Evolutionary conservation across 116 monocot species (phyloP), one percentile per base, ranked within the genome.

Genomic region (Posidonia oceanica): DNA sequence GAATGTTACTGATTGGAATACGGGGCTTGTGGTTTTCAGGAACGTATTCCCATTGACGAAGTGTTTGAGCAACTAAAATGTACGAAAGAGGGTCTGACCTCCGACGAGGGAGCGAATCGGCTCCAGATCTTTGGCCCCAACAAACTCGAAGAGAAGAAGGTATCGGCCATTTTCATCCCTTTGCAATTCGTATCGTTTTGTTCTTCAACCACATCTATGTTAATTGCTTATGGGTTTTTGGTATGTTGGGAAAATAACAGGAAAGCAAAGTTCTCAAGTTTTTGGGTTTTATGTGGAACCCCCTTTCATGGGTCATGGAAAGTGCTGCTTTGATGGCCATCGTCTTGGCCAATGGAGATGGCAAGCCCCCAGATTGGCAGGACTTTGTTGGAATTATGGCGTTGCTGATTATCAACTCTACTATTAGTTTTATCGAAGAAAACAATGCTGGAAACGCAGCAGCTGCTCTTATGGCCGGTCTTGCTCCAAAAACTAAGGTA

Each of bases 91-190:
- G 95, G 91, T 81, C 84, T 95, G 39, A 39, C 82, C 15, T 61
- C 82, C n/a, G 83, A 81, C 38, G 91, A 91, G 67, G 95, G 87
- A 41, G 68, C 59, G 62, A 71, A 70, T 64, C 75, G 95, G 69
- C 79, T 95, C 73, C 60, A 76, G 21, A 84, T 91, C 69, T 95
- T 91, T 51, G 95, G 95, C 14, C 86, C 82, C 70, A 95, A 95
- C 88, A 95, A 83, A 81, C 86, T 95, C 77, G 91, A 95, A 78
- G 95, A 95, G 80, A 95, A 91, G 71, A 91, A 86, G 81, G 91
- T 91, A 66, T 7, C 14, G 21, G 4, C 60, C 18, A 40, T 13
- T 20, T 4, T 36, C 11, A 13, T 14, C 3, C 60, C 17, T 51
- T 55, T 69, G 17, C n/a, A 54, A 4, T 58, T 37, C 6, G 12